These are phyloP conservation scores for Cornus florida DNA, from an alignment of 148 eudicot genomes.

Conservation along the genomic window DNA sequence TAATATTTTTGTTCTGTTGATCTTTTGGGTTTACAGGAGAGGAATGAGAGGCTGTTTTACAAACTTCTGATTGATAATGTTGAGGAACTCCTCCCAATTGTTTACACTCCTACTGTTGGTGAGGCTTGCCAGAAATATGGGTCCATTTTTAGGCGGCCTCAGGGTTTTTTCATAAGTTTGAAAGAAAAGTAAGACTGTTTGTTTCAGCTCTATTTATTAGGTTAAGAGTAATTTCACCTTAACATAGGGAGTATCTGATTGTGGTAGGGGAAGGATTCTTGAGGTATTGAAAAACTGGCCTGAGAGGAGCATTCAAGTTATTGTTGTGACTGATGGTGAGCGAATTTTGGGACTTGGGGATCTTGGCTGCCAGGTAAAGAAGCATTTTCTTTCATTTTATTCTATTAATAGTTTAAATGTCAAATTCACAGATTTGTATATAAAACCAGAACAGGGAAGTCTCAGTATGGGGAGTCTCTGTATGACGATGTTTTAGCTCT, in stretches of 20 bases:
- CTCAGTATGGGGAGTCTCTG: not conserved
- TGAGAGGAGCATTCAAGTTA: constrained; percentile 83
- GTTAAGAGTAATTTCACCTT: not conserved
- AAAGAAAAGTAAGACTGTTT: constrained; percentile 72
- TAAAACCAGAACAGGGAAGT: not conserved
- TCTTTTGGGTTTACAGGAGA: constrained; percentile 48
- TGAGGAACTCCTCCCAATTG: constrained; percentile 90
- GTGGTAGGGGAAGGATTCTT: constrained; percentile 76
- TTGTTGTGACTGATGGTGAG: constrained; percentile 98
- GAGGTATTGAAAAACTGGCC: constrained; percentile 95
- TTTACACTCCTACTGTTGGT: constrained; percentile 95
- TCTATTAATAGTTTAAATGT: not conserved
- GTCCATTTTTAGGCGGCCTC: constrained; percentile 84
- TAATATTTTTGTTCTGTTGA: not conserved
- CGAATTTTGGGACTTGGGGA: constrained; percentile 95
- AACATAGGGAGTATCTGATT: constrained; percentile 11
- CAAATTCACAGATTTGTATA: not conserved
- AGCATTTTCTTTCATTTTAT: not conserved
- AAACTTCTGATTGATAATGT: constrained; percentile 93
- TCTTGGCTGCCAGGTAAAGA: constrained; percentile 88
- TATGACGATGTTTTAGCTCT: not conserved
- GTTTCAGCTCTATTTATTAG: not conserved
- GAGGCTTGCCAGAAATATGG: constrained; percentile 99
- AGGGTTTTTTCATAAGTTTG: constrained; percentile 89
- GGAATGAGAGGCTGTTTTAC: constrained; percentile 91